Base-by-base conservation (phyloP, 2,329 filamentous ascomycete genomes). In the Monosporascus sp. region DNA sequence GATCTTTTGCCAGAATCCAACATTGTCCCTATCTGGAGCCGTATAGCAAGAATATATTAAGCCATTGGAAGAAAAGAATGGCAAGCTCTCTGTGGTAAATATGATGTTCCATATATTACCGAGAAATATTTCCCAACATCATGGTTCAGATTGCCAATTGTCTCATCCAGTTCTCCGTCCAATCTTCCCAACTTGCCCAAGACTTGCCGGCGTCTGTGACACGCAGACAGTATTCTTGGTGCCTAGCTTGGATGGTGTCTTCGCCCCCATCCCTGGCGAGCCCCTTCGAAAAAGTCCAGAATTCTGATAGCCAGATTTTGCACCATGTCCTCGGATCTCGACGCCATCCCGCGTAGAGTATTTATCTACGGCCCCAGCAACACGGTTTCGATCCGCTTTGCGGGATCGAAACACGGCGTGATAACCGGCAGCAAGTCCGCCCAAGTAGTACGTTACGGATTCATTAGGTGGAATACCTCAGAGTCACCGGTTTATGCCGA, bases 131-230 rank as follows among this genome's bases (percentile, higher is more conserved):
- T 5, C 9, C 9, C 17, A 8, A 7, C n/a, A 17, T 41, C 27
- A 31, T 14, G 1, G 3, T 14, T 49, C 22, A 60, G 27, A 59
- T 54, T 18, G 44, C 54, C 57, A 57, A 58, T 37, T 59, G 59
- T 7, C 8, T 54, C 55, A 59, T 55, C 57, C 57, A 61, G n/a
- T 55, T 55, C 17, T 55, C 54, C 50, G 59, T 50, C 55, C 46
- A 58, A 9, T 25, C 41, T 7, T 45, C 35, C 22, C 6, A 45
- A 61, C 50, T 1, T 52, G 39, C 9, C 43, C 55, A 7, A 58
- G 17, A 11, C 18, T 20, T 27, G 46, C 35, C 48, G 59, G 20
- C 22, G 54, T 54, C 39, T 37, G 38, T 24, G 59, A 58, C 2
- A 22, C 14, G 4, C n/a, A 15, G 9, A 48, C 15, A 15, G 57